A percentile compares a stretch with the other conserved stretches of the same genome.
phyloP scores from a whole-genome alignment of 768 basidiomycete species.

The Amanita rimosa region DNA sequence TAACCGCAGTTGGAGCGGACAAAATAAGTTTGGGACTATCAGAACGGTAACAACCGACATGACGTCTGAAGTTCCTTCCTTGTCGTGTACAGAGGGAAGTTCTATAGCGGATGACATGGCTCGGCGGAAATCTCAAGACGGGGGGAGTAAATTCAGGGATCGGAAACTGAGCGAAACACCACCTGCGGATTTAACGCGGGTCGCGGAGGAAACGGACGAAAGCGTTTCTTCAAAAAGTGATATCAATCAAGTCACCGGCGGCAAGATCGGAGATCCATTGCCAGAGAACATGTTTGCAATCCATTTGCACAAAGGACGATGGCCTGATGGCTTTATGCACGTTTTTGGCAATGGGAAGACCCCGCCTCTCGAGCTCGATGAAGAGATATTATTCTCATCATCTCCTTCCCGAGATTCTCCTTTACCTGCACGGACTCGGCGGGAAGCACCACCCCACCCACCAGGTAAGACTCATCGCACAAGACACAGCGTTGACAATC shows the following conservation, averaged over 20 bases:
- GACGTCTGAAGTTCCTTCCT: conserved; percentile 63
- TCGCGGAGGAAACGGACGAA: conserved; percentile 63
- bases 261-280: conserved; percentile 21
- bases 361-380: conserved; percentile 8
- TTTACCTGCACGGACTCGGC: conserved; percentile 31
- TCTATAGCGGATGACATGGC: conserved; percentile 38
- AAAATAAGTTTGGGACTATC: conserved; percentile 67
- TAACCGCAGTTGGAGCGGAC: conserved; percentile 24
- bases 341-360: conserved; percentile 23
- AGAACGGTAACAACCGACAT: conserved; percentile 76
- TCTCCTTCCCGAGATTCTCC: conserved; percentile 47
- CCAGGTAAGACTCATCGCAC: conserved; percentile 51
- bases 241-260: conserved; percentile 21
- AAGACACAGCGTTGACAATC: conserved; percentile 50
- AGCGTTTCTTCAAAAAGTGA: conserved; percentile 27
- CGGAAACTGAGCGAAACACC: conserved; percentile 54
- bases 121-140: conserved; percentile 10
- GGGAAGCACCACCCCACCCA: conserved; percentile 34
- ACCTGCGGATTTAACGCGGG: conserved; percentile 49
- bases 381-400: conserved; percentile 6
- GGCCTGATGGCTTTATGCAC: conserved; percentile 74
- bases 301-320: conserved; percentile 67
- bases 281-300: conserved; percentile 28
- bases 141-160: conserved; percentile 29
- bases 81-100: conserved; percentile 56